A percentile compares a stretch with the other conserved stretches of the same genome.
phyloP scores from a whole-genome alignment of 352 stramenopile species.

The Thraustochytrium striatum region DNA sequence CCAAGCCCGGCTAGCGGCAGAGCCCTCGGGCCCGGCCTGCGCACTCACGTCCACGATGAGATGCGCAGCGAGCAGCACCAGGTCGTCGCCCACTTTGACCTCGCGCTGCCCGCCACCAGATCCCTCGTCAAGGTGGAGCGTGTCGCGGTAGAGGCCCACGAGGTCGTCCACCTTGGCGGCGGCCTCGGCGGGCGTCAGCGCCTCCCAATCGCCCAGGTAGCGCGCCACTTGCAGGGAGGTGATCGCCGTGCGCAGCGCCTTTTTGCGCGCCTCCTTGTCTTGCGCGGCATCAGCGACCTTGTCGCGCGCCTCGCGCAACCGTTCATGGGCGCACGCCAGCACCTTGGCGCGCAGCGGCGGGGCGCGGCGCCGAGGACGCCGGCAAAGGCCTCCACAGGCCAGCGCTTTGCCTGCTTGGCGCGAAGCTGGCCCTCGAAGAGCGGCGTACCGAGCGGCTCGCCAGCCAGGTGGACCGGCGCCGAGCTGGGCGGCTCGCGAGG shows the following conservation, averaged over 20 bases:
- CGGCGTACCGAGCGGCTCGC: too few relatives aligned
- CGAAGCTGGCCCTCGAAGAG: too few relatives aligned
- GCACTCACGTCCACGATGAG: not conserved
- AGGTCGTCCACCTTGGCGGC: not conserved
- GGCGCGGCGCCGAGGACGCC: not conserved
- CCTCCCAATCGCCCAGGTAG: conserved; percentile 10
- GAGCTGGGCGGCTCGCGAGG: too few relatives aligned
- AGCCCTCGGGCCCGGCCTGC: not conserved
- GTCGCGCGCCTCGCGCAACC: not conserved
- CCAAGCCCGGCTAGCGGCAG: too few relatives aligned
- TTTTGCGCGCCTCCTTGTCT: not conserved
- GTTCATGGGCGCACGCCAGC: not conserved
- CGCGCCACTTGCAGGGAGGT: not conserved
- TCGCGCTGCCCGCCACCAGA: conserved; percentile 4
- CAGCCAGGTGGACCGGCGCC: too few relatives aligned
- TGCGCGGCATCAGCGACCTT: not conserved
- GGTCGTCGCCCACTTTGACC: conserved; percentile 36
- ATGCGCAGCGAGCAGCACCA: conserved; percentile 26
- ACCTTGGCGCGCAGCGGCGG: not conserved
- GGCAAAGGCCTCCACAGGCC: conserved; percentile 2
- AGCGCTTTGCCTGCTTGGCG: too few relatives aligned
- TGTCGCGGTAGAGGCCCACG: not conserved
- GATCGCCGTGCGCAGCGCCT: not conserved
- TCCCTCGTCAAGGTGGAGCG: conserved; percentile 21
- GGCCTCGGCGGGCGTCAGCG: not conserved